These are phyloP conservation scores for Apiosordaria backusii DNA, from an alignment of 495 filamentous ascomycete species.

Conservation along the genomic window DNA sequence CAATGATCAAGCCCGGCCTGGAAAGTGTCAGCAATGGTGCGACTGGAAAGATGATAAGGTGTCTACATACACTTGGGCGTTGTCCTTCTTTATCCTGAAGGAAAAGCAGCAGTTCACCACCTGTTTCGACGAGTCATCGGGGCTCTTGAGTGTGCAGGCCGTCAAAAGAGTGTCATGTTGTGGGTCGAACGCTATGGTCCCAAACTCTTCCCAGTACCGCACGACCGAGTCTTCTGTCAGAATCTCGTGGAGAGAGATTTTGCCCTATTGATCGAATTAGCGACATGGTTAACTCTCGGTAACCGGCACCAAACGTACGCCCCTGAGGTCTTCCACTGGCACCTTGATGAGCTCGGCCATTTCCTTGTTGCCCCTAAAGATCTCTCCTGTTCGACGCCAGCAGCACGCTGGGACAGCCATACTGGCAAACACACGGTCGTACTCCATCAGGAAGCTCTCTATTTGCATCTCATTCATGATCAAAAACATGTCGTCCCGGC, in stretches of 20 bases:
- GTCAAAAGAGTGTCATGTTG: conserved; percentile 97
- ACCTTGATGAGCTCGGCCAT: conserved; percentile 97
- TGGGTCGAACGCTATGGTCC: conserved; percentile 94
- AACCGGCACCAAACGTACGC: conserved; percentile 56
- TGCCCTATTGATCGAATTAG: conserved; percentile 58
- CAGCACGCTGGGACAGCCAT: conserved; percentile 99
- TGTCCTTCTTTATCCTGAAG: conserved; percentile 90
- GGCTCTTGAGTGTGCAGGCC: conserved; percentile 86
- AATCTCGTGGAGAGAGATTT: conserved; percentile 92
- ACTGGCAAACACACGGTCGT: conserved; percentile 95
- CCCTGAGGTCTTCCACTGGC: conserved; percentile 83
- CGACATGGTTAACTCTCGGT: neutral
- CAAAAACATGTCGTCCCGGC: conserved; percentile 84
- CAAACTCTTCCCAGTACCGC: conserved; percentile 98
- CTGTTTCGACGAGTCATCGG: conserved; percentile 64
- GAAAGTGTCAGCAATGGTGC: conserved; percentile 10
- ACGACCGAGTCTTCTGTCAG: conserved; percentile 91
- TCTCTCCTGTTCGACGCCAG: conserved; percentile 95
- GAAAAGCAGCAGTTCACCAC: conserved; percentile 94
- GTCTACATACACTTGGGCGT: conserved; percentile 83
- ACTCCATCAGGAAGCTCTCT: conserved; percentile 89
- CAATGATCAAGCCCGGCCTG: conserved; percentile 90
- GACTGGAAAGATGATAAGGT: conserved; percentile 3
- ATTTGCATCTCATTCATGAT: conserved; percentile 99
- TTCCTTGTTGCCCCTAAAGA: conserved; percentile 96